Conservation (phyloP, 768 basidiomycete genomes). For the Russula griseocarnosa region DNA sequence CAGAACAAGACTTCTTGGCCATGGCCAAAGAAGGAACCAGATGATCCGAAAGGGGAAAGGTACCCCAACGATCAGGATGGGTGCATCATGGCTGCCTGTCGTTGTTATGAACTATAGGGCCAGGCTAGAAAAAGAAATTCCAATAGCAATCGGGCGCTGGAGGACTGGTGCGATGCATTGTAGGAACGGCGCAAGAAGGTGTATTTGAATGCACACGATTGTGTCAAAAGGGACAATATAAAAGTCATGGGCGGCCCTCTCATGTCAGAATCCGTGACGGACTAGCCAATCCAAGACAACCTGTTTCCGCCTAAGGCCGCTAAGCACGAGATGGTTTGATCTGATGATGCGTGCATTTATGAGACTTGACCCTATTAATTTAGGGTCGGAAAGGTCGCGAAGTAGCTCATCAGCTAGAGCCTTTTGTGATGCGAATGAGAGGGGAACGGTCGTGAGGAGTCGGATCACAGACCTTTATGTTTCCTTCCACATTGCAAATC, state of each 20-base stretch:
- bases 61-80: conserved; percentile 13
- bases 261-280: conserved; percentile 55
- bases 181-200: conserved; percentile 16
- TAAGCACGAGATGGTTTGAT: conserved; percentile 53
- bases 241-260: conserved; percentile 21
- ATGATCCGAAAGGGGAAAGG: conserved; percentile 6
- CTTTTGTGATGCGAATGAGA: conserved; percentile 36
- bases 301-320: conserved; percentile 61
- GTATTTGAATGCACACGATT: conserved; percentile 13
- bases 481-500: conserved; percentile 68
- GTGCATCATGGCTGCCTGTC: conserved; percentile 12
- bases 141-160: conserved; percentile 8
- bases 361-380: conserved; percentile 45
- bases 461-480: conserved; percentile 45
- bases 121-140: background rate
- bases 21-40: conserved; percentile 5
- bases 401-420: conserved; percentile 55
- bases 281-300: conserved; percentile 60
- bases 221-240: conserved; percentile 22
- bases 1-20: background rate
- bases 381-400: conserved; percentile 46
- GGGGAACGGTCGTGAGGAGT: conserved; percentile 5
- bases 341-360: conserved; percentile 47
- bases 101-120: conserved; percentile 6
- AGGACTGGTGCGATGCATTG: background rate